Percentiles rank a stretch among this genome's conserved stretches.
These are phyloP conservation scores for Nepenthes mirabilis DNA, from an alignment of 148 eudicot genomes.

Conservation along the genomic window DNA sequence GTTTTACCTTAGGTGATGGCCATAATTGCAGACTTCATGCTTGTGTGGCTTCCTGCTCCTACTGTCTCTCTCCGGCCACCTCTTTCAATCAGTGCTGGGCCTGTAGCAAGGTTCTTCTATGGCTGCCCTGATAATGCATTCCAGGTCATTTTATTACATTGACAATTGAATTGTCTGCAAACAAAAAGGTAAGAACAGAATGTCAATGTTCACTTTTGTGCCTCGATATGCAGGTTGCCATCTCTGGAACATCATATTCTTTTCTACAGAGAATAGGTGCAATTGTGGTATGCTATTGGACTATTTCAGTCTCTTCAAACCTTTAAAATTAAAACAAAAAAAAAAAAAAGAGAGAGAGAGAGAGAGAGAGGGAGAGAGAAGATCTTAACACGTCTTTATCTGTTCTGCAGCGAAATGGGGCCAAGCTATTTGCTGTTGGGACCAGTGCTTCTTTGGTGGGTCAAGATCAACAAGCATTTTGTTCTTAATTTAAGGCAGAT, in stretches of 20 bases:
- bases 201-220: neutral
- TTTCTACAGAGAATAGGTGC: constrained; percentile 70
- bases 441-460: constrained; percentile 75
- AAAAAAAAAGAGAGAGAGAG: neutral
- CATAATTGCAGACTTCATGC: constrained; percentile 92
- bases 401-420: constrained; percentile 70
- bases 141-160: constrained; percentile 35
- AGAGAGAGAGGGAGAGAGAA: neutral
- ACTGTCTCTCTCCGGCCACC: constrained; percentile 74
- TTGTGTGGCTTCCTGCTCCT: constrained; percentile 95
- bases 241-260: constrained; percentile 75
- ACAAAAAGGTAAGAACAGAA: too few species aligned
- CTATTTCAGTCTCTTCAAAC: neutral
- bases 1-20: constrained; percentile 71
- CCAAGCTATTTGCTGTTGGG: constrained; percentile 79
- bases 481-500: neutral
- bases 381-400: constrained; percentile 1
- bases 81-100: constrained; percentile 52
- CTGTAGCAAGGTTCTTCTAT: constrained; percentile 54
- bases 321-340: neutral
- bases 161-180: neutral
- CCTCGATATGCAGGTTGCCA: constrained; percentile 38
- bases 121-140: constrained; percentile 91
- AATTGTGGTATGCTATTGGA: constrained; percentile 35
- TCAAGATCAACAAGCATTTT: neutral